Percentiles rank a stretch among this genome's conserved stretches.
Conservation (phyloP, 345 rosid genomes). For the Hypericum androsaemum region DNA sequence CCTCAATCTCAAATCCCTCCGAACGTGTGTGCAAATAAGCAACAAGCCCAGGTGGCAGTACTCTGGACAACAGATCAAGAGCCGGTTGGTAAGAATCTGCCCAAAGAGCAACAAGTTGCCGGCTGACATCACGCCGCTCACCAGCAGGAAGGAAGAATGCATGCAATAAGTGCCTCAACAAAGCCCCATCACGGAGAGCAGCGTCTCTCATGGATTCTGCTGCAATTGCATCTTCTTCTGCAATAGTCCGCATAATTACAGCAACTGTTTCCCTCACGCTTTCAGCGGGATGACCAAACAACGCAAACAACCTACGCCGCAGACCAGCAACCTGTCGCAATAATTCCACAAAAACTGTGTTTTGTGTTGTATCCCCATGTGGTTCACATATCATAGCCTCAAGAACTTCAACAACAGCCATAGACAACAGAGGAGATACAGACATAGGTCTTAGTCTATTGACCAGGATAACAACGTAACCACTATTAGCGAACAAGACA, state of each 20-base stretch:
- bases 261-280: conserved; percentile 95
- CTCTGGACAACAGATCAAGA: conserved; percentile 71
- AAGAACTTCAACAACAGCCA: conserved; percentile 94
- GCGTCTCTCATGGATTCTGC: conserved; percentile 99
- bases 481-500: conserved; percentile 68
- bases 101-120: conserved; percentile 99
- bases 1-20: conserved; percentile 46
- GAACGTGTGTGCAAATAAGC: conserved; percentile 93
- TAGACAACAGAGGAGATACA: conserved; percentile 85
- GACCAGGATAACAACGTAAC: conserved; percentile 64
- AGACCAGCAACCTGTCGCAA: conserved; percentile 93
- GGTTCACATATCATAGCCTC: conserved; percentile 99
- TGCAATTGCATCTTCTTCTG: conserved; percentile 99
- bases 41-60: conserved; percentile 98
- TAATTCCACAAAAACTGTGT: conserved; percentile 90
- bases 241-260: conserved; percentile 95
- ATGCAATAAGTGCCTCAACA: conserved; percentile 88
- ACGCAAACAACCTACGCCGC: conserved; percentile 88
- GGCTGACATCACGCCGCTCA: conserved; percentile 92
- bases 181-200: conserved; percentile 97
- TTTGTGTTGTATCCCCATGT: conserved; percentile 95
- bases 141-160: conserved; percentile 82
- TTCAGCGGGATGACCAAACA: conserved; percentile 99
- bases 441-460: conserved; percentile 93
- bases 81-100: conserved; percentile 99